Evolutionary conservation across 2,329 filamentous ascomycete species (phyloP).

Genomic region (Exserohilum rostratum): DNA sequence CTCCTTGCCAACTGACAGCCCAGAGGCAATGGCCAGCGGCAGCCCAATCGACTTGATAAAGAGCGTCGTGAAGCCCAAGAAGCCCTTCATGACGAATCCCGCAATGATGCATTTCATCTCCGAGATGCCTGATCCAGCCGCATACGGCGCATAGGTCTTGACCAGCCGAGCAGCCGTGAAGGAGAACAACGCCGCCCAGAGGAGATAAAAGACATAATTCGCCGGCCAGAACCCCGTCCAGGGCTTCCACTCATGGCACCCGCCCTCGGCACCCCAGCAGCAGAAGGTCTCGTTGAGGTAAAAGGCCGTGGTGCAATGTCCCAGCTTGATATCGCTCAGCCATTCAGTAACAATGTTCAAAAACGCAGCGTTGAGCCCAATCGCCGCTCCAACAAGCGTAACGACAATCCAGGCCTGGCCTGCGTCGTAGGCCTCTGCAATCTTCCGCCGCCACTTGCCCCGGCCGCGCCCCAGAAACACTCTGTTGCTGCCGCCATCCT

Average conservation of each 20-base stretch:
- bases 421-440: slow-evolving; percentile 90
- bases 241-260: slow-evolving; percentile 84
- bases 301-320: slow-evolving; percentile 94
- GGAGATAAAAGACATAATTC: slow-evolving; percentile 88
- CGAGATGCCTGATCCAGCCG: slow-evolving; percentile 93
- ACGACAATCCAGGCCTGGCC: slow-evolving; percentile 98
- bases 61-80: slow-evolving; percentile 88
- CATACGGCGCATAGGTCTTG: slow-evolving; percentile 91
- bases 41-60: slow-evolving; percentile 92
- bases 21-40: slow-evolving; percentile 90
- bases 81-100: slow-evolving; percentile 98
- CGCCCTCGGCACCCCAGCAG: slow-evolving; percentile 93
- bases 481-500: slow-evolving; percentile 51
- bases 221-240: slow-evolving; percentile 81
- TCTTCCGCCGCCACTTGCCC: slow-evolving; percentile 72
- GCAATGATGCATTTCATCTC: slow-evolving; percentile 99
- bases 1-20: slow-evolving; percentile 94
- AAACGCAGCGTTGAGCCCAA: slow-evolving; percentile 90
- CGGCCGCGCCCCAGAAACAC: slow-evolving; percentile 68
- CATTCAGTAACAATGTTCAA: slow-evolving; percentile 97
- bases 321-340: slow-evolving; percentile 93
- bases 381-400: slow-evolving; percentile 88
- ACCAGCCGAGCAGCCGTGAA: slow-evolving; percentile 83
- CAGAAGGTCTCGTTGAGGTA: slow-evolving; percentile 98
- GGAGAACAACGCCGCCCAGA: slow-evolving; percentile 83